Percentiles rank a stretch among this genome's conserved stretches.
These are phyloP conservation scores for Ceratocystis variospora DNA, from an alignment of 2,329 filamentous ascomycete species.

Conservation along the genomic window DNA sequence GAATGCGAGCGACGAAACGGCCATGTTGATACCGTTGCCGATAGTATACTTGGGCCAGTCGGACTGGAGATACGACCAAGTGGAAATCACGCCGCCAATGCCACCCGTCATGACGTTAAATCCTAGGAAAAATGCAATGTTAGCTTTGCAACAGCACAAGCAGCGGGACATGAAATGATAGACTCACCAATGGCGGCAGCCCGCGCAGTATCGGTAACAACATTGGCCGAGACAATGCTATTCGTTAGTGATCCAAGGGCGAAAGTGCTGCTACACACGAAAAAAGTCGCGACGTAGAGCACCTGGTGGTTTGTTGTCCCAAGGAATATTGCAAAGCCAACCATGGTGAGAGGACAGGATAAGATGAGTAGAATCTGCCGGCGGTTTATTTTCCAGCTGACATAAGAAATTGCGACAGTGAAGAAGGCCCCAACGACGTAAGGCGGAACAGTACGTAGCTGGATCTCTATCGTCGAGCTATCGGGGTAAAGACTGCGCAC, in stretches of 20 bases:
- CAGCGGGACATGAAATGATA: neutral
- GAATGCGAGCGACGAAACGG: slow-evolving; percentile 42
- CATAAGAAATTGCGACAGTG: slow-evolving; percentile 41
- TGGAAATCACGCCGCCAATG: slow-evolving; percentile 46
- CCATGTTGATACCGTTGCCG: slow-evolving; percentile 57
- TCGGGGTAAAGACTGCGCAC: slow-evolving; percentile 49
- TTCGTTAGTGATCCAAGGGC: slow-evolving; percentile 48
- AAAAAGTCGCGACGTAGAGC: slow-evolving; percentile 50
- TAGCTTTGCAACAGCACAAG: neutral
- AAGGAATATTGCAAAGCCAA: slow-evolving; percentile 52
- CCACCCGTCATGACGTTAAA: slow-evolving; percentile 48
- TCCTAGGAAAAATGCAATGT: neutral
- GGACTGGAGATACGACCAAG: slow-evolving; percentile 49
- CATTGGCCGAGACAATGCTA: slow-evolving; percentile 49
- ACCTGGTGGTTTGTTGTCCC: slow-evolving; percentile 33
- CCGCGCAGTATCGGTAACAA: slow-evolving; percentile 51
- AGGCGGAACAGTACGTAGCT: slow-evolving; percentile 51
- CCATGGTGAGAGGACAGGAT: slow-evolving; percentile 43
- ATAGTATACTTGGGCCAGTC: slow-evolving; percentile 54
- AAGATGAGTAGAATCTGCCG: slow-evolving; percentile 43
- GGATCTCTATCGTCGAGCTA: slow-evolving; percentile 42
- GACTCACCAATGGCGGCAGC: slow-evolving; percentile 45
- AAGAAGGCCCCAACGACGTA: slow-evolving; percentile 51
- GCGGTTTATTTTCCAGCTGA: slow-evolving; percentile 42
- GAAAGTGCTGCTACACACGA: slow-evolving; percentile 48